These are phyloP conservation scores for Psilocybe azurescens DNA, from an alignment of 768 basidiomycete species.

Conservation along the genomic window DNA sequence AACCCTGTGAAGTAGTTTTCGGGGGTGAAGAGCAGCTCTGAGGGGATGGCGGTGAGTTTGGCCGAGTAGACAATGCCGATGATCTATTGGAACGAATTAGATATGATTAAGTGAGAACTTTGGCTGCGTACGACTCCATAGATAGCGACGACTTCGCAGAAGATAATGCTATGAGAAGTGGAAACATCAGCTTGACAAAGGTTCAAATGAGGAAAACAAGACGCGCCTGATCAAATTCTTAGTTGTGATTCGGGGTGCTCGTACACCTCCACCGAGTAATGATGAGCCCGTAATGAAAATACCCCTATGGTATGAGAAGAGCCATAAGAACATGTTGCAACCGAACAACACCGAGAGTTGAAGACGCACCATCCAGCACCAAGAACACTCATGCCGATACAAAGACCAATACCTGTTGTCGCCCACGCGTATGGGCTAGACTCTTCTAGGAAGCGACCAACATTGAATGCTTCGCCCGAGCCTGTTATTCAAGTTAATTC, in stretches of 20 bases:
- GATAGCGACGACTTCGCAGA: slow-evolving; percentile 99
- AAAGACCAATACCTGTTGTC: slow-evolving; percentile 87
- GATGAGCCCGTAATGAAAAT: slow-evolving; percentile 98
- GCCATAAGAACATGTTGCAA: slow-evolving; percentile 7
- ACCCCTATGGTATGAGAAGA: slow-evolving; percentile 63
- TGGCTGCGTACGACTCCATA: slow-evolving; percentile 82
- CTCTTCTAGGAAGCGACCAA: slow-evolving; percentile 93
- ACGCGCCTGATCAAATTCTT: slow-evolving; percentile 96
- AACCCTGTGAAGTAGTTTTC: slow-evolving; percentile 96
- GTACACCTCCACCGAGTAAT: slow-evolving; percentile 94
- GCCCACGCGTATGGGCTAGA: slow-evolving; percentile 95
- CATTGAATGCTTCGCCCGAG: slow-evolving; percentile 92
- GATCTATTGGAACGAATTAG: slow-evolving; percentile 54
- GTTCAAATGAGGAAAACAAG: background rate
- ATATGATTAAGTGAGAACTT: background rate
- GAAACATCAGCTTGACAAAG: background rate
- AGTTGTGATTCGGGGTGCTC: slow-evolving; percentile 91
- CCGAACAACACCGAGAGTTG: background rate
- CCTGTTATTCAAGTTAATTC: slow-evolving; percentile 42
- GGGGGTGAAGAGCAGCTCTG: slow-evolving; percentile 75
- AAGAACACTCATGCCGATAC: slow-evolving; percentile 90
- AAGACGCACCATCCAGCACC: slow-evolving; percentile 91
- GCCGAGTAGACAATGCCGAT: slow-evolving; percentile 96
- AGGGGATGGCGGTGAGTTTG: slow-evolving; percentile 69
- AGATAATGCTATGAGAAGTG: slow-evolving; percentile 80